Evolutionary conservation across 1,284 basidiomycete genomes (phyloP).

Genomic region (Xerocomus nothofagi): DNA sequence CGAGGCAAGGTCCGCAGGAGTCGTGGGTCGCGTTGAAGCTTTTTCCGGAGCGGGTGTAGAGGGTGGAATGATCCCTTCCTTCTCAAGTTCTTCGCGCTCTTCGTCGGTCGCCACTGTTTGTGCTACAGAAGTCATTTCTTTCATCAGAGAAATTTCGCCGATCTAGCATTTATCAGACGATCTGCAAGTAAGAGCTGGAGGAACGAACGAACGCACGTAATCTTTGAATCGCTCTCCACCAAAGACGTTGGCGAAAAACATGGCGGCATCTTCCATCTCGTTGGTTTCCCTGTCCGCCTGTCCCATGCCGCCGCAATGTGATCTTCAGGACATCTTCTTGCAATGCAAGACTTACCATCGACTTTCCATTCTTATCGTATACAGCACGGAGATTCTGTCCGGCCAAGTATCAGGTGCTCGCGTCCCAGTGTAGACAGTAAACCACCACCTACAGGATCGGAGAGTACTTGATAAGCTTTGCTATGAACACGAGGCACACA

Average conservation of each 20-base stretch:
- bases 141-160: slow-evolving; percentile 91
- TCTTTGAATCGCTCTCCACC: slow-evolving; percentile 86
- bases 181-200: background rate
- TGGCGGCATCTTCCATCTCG: slow-evolving; percentile 82
- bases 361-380: slow-evolving; percentile 95
- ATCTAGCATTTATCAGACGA: slow-evolving; percentile 51
- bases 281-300: slow-evolving; percentile 73
- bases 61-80: slow-evolving; percentile 47
- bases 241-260: slow-evolving; percentile 91
- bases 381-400: slow-evolving; percentile 80
- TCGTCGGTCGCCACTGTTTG: slow-evolving; percentile 86
- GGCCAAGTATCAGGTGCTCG: slow-evolving; percentile 22
- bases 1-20: slow-evolving; percentile 22
- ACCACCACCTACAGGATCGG: slow-evolving; percentile 64
- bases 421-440: slow-evolving; percentile 9
- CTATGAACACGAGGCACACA: slow-evolving; percentile 42
- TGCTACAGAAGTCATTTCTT: slow-evolving; percentile 83
- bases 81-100: slow-evolving; percentile 86
- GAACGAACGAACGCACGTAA: slow-evolving; percentile 58
- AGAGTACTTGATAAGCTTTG: slow-evolving; percentile 89
- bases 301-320: background rate
- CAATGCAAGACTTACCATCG: slow-evolving; percentile 55
- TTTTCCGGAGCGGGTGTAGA: slow-evolving; percentile 22
- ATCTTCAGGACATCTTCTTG: slow-evolving; percentile 3
- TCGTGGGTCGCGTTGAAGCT: slow-evolving; percentile 23